Conservation (phyloP, 1,139 yeast genomes). For the Protomyces pachydermus region DNA sequence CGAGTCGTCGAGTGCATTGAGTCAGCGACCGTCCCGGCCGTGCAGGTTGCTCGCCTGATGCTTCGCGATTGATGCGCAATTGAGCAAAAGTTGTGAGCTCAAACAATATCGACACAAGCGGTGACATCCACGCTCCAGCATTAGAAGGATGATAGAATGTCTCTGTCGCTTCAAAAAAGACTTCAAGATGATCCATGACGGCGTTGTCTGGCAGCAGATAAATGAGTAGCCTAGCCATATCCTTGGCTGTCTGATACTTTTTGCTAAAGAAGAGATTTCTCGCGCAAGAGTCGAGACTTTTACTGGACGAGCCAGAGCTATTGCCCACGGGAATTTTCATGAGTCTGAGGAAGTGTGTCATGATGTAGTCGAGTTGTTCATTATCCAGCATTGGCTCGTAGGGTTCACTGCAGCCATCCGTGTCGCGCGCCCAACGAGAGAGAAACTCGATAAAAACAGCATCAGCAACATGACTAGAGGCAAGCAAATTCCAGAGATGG, state of each 20-base stretch:
- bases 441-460: slow-evolving; percentile 61
- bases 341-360: slow-evolving; percentile 46
- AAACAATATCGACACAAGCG: slow-evolving; percentile 60
- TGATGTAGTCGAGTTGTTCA: slow-evolving; percentile 55
- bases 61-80: slow-evolving; percentile 41
- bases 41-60: slow-evolving; percentile 31
- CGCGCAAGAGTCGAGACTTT: slow-evolving; percentile 17
- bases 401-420: slow-evolving; percentile 42
- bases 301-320: slow-evolving; percentile 26
- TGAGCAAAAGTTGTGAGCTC: slow-evolving; percentile 38
- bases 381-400: slow-evolving; percentile 59
- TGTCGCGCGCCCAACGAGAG: slow-evolving; percentile 55
- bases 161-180: slow-evolving; percentile 63
- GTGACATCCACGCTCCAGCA: slow-evolving; percentile 73
- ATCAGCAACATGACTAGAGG: slow-evolving; percentile 57
- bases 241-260: slow-evolving; percentile 33
- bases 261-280: slow-evolving; percentile 35
- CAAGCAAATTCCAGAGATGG: slow-evolving; percentile 65
- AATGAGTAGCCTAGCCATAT: slow-evolving; percentile 26
- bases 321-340: slow-evolving; percentile 42
- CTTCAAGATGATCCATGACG: slow-evolving; percentile 51
- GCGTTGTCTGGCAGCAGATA: slow-evolving; percentile 47
- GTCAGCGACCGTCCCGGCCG: slow-evolving; percentile 46
- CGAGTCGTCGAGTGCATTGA: slow-evolving; percentile 49
- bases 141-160: slow-evolving; percentile 92